Evolutionary conservation across 345 rosid genomes (phyloP).

Genomic region (Citrus mangshanensis): DNA sequence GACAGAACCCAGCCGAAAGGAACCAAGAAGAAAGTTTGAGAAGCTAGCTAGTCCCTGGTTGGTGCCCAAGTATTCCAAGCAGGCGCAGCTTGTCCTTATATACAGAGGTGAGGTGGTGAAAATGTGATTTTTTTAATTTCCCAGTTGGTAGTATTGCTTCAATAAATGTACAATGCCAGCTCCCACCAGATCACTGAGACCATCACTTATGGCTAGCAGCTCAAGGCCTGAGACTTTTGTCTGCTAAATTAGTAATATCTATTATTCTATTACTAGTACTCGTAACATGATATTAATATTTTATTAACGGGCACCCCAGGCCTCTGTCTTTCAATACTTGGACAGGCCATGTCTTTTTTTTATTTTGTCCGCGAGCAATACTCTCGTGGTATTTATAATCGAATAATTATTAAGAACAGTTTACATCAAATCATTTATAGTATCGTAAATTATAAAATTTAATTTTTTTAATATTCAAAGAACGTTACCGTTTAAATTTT

Average conservation of each 20-base stretch:
- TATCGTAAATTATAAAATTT: accelerated
- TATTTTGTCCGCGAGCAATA: too few relatives aligned
- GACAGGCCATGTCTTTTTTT: too few relatives aligned
- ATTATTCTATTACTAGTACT: neutral
- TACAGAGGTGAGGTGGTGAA: neutral
- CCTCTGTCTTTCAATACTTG: neutral
- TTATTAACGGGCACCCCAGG: slow-evolving; percentile 20
- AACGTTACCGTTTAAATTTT: too few relatives aligned
- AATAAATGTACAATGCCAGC: slow-evolving; percentile 20
- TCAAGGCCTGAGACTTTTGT: neutral
- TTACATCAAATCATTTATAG: accelerated
- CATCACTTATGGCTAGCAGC: slow-evolving; percentile 3
- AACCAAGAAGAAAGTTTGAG: neutral
- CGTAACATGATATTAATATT: neutral
- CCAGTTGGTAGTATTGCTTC: slow-evolving; percentile 1
- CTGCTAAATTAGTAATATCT: neutral
- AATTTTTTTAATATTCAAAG: too few relatives aligned
- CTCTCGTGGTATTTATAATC: too few relatives aligned
- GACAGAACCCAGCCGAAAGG: neutral
- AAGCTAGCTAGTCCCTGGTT: neutral
- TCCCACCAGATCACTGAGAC: slow-evolving; percentile 1
- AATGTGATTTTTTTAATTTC: neutral
- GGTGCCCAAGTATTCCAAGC: neutral
- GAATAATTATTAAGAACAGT: accelerated
- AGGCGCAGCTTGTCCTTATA: neutral